phyloP scores from a whole-genome alignment of 2,329 filamentous ascomycete species.

The Aphanocladium album region DNA sequence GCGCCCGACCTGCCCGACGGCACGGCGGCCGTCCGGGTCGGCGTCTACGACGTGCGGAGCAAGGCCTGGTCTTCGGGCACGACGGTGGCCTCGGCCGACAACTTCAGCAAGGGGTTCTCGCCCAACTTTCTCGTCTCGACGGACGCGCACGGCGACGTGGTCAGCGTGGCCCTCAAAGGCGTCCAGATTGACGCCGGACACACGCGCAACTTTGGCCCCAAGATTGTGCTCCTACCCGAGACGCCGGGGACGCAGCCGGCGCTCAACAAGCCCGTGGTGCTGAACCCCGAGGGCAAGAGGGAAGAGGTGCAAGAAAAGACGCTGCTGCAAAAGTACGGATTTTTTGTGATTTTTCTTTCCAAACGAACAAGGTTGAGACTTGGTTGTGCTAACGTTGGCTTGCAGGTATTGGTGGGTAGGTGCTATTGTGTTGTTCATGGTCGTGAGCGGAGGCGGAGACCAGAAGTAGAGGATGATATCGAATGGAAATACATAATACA shows the following conservation, averaged over 20 bases:
- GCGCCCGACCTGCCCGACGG: conserved; percentile 46
- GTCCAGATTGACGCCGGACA: conserved; percentile 57
- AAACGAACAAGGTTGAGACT: too few species aligned
- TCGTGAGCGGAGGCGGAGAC: conserved; percentile 48
- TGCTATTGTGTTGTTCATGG: conserved; percentile 47
- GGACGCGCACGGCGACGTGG: conserved; percentile 37
- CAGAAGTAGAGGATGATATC: conserved; percentile 45
- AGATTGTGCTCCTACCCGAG: conserved; percentile 47
- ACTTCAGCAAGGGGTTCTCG: conserved; percentile 57
- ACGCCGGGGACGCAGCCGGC: conserved; percentile 49
- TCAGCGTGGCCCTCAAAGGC: conserved; percentile 51
- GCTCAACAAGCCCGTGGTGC: conserved; percentile 59
- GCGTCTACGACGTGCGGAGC: conserved; percentile 47
- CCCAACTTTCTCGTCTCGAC: conserved; percentile 52
- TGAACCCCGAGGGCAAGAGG: conserved; percentile 56
- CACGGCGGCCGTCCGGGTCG: conserved; percentile 50
- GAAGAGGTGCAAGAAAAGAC: conserved; percentile 56
- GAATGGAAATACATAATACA: conserved; percentile 3
- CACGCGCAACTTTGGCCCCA: conserved; percentile 60
- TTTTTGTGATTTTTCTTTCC: too few species aligned
- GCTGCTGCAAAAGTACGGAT: conserved; percentile 57
- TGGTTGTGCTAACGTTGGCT: conserved; percentile 28
- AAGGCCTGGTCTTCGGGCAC: conserved; percentile 49
- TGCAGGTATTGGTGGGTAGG: conserved; percentile 63
- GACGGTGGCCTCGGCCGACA: conserved; percentile 50